Evolutionary conservation across 371 early-diverging fungal genomes (phyloP), one percentile per base, ranked within the genome.

Genomic region (Mortierella sp.): DNA sequence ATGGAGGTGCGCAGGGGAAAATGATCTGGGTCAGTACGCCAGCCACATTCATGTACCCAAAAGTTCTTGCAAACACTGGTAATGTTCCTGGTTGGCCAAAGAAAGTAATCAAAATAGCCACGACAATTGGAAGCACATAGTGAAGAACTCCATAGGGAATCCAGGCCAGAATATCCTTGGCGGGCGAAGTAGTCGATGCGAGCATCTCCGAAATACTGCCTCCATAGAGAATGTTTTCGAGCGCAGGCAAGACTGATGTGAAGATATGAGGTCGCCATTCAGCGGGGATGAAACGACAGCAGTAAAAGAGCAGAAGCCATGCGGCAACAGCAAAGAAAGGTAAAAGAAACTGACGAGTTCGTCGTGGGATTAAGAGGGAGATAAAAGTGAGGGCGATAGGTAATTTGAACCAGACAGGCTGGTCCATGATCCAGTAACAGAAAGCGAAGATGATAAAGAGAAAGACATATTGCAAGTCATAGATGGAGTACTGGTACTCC

Each of bases 101-200:
- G 64, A 75, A 70, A 58, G 85, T 86, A 32, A 92, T 75, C 22
- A 85, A 57, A 1, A 82, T 23, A 2, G 86, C 84, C 10, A 87
- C 85, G 34, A 91, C 61, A 57, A 89, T 86, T 1, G 92, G 91
- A 23, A 90, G 85, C 8, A 88, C 83, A 72, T 89, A 93, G 65
- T 93, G 93, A 34, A 90, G 66, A 19, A 93, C 84, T 28, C 93
- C 93, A 68, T 93, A 93, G 10, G 91, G 91, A 22, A 93, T 57
- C 89, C 93, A 93, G 1, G 90, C 89, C n/a, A 92, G 68, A 10
- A 93, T 77, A 83, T 93, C 93, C 56, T 86, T 78, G 15, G 85
- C 62, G 12, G 86, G 83, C 22, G 86, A 83, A 0, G 89, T 86
- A 35, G 88, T 74, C 23, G 82, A 76, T 22, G 89, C 88, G 19